A percentile compares a stretch with the other conserved stretches of the same genome.
Evolutionary conservation across 73 alveolate species (phyloP).

Genomic region (Paramecium octaurelia): DNA sequence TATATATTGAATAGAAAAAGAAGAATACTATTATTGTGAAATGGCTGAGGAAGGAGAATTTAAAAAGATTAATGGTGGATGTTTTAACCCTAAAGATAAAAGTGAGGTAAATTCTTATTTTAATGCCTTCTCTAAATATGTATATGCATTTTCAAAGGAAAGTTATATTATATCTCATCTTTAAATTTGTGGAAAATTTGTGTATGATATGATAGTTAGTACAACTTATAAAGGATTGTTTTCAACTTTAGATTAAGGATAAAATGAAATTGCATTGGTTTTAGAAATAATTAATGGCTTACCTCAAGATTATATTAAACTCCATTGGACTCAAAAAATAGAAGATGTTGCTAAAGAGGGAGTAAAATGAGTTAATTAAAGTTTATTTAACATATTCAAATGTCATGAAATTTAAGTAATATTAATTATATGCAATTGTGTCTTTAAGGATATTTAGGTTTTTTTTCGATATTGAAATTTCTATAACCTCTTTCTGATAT

Average conservation of each 20-base stretch:
- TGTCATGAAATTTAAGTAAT: not conserved
- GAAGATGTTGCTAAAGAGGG: not conserved
- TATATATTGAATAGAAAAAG: not conserved
- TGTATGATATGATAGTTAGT: not conserved
- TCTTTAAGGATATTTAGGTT: too few relatives aligned
- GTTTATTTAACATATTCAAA: not conserved
- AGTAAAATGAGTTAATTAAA: not conserved
- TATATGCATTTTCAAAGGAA: not conserved
- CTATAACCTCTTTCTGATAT: too few relatives aligned
- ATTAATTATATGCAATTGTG: too few relatives aligned
- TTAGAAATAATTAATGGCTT: not conserved
- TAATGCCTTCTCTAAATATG: not conserved
- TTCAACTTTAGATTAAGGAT: not conserved
- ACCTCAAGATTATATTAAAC: not conserved
- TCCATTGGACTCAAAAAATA: not conserved
- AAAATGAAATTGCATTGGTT: not conserved
- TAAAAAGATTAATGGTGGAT: not conserved
- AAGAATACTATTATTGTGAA: not conserved
- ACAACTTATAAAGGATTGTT: not conserved
- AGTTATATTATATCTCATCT: not conserved
- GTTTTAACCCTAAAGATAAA: not conserved
- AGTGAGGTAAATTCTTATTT: not conserved
- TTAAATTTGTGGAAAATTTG: not conserved
- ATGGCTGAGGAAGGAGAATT: not conserved
- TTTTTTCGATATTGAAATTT: too few relatives aligned